A percentile compares a stretch with the other conserved stretches of the same genome.
phyloP scores from a whole-genome alignment of 371 early-diverging fungal species.

The Homolaphlyctis polyrhiza region DNA sequence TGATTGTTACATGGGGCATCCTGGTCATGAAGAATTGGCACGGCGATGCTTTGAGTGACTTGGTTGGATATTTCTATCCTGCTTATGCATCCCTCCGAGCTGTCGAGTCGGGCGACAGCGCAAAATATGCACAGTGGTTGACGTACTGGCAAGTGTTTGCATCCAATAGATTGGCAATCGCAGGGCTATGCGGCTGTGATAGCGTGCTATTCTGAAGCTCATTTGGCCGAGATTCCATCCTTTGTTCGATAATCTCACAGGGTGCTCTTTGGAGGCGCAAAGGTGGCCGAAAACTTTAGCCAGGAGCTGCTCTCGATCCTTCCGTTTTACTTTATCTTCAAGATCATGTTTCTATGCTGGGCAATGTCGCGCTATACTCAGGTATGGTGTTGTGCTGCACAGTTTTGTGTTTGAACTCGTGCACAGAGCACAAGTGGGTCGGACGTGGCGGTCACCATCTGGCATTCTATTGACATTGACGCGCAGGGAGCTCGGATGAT shows the following conservation, averaged over 20 bases:
- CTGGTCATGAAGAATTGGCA: neutral
- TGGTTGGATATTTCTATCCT: neutral
- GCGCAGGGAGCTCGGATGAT: too few species aligned
- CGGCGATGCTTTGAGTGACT: neutral
- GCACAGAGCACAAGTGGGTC: too few species aligned
- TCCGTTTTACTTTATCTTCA: constrained; percentile 1
- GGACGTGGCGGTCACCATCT: too few species aligned
- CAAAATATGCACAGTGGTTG: neutral
- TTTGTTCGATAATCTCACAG: neutral
- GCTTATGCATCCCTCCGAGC: neutral
- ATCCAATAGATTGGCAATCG: too few species aligned
- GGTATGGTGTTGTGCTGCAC: too few species aligned
- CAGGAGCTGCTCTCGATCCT: neutral
- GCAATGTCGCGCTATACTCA: neutral
- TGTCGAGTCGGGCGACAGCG: neutral
- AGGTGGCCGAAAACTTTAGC: neutral
- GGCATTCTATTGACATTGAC: too few species aligned
- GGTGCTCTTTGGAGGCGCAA: neutral
- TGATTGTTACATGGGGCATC: neutral
- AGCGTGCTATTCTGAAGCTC: too few species aligned
- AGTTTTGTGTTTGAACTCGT: too few species aligned
- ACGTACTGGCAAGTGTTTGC: neutral
- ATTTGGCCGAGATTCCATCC: too few species aligned
- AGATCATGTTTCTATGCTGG: neutral
- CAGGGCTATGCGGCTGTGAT: too few species aligned